Evolutionary conservation across 2,329 filamentous ascomycete species (phyloP).

Genomic region (Alternaria sp.): DNA sequence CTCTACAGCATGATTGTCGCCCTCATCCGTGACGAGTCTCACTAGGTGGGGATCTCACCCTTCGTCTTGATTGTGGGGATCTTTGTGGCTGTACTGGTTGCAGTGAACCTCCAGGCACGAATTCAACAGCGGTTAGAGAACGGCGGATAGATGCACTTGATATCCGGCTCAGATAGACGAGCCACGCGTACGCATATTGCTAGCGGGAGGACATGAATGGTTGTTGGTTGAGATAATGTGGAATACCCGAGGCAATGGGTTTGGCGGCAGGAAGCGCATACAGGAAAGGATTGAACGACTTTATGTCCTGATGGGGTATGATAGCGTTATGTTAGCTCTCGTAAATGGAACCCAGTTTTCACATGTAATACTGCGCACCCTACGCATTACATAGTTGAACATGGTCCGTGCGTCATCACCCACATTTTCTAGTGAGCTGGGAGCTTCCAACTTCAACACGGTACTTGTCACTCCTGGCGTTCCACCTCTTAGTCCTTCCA

Average conservation of each 20-base stretch:
- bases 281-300: conserved; percentile 11
- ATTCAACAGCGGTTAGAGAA: neutral
- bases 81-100: conserved; percentile 10
- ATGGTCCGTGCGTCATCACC: conserved; percentile 28
- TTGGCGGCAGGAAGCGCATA: neutral
- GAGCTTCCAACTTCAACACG: conserved; percentile 5
- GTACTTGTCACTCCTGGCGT: neutral
- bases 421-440: conserved; percentile 15
- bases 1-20: conserved; percentile 99
- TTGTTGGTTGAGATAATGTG: conserved; percentile 14
- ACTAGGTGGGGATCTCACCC: conserved; percentile 60
- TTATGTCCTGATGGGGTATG: conserved; percentile 43
- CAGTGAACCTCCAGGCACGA: neutral
- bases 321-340: conserved; percentile 44
- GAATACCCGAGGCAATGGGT: conserved; percentile 10
- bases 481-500: neutral
- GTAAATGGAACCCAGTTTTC: conserved; percentile 34
- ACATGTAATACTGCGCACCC: conserved; percentile 4
- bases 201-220: conserved; percentile 7
- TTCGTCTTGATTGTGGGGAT: conserved; percentile 9
- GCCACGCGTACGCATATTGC: conserved; percentile 24
- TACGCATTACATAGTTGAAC: conserved; percentile 11
- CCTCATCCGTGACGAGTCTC: conserved; percentile 91
- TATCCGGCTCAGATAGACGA: conserved; percentile 24
- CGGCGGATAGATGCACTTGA: conserved; percentile 13